phyloP scores from a whole-genome alignment of 352 stramenopile species.

The Phytopythium chamaehyphon region DNA sequence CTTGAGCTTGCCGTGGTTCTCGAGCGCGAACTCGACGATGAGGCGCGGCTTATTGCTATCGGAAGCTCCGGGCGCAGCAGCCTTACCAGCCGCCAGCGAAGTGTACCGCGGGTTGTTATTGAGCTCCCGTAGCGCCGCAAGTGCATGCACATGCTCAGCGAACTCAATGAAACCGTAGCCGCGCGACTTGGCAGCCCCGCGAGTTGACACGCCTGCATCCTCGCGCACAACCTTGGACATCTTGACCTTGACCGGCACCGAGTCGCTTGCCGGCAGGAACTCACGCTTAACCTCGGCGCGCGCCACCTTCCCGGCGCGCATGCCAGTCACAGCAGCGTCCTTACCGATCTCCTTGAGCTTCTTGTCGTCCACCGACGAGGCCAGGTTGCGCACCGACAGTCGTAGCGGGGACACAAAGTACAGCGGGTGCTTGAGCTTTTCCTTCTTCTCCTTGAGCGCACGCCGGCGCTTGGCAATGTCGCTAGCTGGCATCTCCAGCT shows the following conservation, averaged over 20 bases:
- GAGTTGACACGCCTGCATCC: constrained; percentile 53
- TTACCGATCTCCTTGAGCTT: constrained; percentile 89
- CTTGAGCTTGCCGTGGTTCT: constrained; percentile 88
- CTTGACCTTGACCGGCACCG: constrained; percentile 61
- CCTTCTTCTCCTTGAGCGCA: constrained; percentile 93
- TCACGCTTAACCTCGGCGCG: constrained; percentile 78
- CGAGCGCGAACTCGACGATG: constrained; percentile 87
- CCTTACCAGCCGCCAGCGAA: constrained; percentile 48
- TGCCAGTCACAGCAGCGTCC: constrained; percentile 65
- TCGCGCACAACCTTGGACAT: constrained; percentile 84
- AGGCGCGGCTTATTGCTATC: constrained; percentile 71
- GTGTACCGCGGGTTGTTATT: constrained; percentile 97
- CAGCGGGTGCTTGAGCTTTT: constrained; percentile 95
- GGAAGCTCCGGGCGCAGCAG: constrained; percentile 22
- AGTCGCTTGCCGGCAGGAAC: constrained; percentile 30
- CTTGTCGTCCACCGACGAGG: constrained; percentile 80
- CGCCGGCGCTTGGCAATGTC: constrained; percentile 94
- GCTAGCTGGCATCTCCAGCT: constrained; percentile 80
- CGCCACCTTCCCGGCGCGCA: constrained; percentile 73
- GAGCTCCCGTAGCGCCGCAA: constrained; percentile 93
- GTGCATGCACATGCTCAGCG: constrained; percentile 92
- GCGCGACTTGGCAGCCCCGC: constrained; percentile 31
- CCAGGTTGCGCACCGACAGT: constrained; percentile 94
- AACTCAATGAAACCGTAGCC: constrained; percentile 98
- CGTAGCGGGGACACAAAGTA: constrained; percentile 96